Evolutionary conservation across 2,329 filamentous ascomycete species (phyloP), one percentile per base, ranked within the genome.

Genomic region (Exophiala bonariae): DNA sequence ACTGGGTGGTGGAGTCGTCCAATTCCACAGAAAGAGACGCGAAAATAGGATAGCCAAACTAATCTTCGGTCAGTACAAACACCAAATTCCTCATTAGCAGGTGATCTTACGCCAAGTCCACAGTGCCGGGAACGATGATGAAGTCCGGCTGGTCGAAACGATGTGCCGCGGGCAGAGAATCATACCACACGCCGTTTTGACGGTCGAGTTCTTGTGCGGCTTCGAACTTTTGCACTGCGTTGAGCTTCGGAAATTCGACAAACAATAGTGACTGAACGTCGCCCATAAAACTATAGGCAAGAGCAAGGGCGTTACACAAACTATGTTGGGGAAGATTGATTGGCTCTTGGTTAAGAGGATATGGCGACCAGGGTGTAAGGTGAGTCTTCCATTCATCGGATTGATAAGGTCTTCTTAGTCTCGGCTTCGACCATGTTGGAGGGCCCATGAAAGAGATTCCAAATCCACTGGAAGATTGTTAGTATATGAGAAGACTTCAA

Each of bases 11-110:
- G 48, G 42, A 7, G 46, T 47, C 26, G 43, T 37, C 42, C 38
- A 43, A 31, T 47, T 50, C 48, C 48, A 50, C 34, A 47, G 6
- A 10, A 31, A 16, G 32, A 50, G 19, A 10, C 48, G 42, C 33
- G 43, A 41, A 46, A 47, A 44, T 28, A 42, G 26, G 6, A 50
- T 9, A 11, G 41, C 38, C 34, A 38, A n/a, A 13, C 41, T 46
- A 18, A 7, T 4, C 3, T 16, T 9, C 16, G 9, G 41, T 49
- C 8, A 49, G 46, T 11, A n/a, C 6, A 26, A 6, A 26, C 11
- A 17, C 9, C 19, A 7, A 19, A 23, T 36, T 20, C 41, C 4
- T 31, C 13, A 9, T 19, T 7, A 18, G 13, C 30, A 18, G 4
- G 18, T 14, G 7, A 14, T 13, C 40, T 10, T 43, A 50, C 48